phyloP scores from a whole-genome alignment of 2,329 filamentous ascomycete genomes.

The Pseudogymnoascus sp. region DNA sequence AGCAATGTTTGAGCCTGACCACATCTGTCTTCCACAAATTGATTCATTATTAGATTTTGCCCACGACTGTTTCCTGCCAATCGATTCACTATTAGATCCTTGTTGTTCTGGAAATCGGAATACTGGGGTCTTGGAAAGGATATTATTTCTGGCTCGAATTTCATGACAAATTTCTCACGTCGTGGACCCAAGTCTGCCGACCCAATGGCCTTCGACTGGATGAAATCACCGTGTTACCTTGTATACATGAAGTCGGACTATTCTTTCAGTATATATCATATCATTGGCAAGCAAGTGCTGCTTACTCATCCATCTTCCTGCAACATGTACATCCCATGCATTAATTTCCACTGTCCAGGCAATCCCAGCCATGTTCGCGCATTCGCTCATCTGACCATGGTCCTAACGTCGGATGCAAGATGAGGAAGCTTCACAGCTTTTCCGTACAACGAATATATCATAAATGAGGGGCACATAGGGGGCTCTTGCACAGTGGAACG shows the following conservation, averaged over 20 bases:
- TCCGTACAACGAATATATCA: conserved; percentile 2
- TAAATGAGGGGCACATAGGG: neutral
- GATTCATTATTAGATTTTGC: neutral
- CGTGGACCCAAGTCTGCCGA: neutral
- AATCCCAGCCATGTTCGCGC: neutral
- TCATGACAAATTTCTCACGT: conserved; percentile 4
- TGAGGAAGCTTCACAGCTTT: conserved; percentile 1
- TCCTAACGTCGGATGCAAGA: neutral
- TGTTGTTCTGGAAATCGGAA: neutral
- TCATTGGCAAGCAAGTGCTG: neutral
- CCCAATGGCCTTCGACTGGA: neutral
- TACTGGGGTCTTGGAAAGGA: neutral
- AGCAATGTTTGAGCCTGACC: neutral
- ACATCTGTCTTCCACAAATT: neutral
- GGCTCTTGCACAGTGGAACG: neutral
- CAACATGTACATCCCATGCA: neutral
- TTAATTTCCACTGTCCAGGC: neutral
- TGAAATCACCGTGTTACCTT: neutral
- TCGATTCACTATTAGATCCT: neutral
- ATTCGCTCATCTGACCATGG: neutral
- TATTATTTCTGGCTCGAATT: neutral
- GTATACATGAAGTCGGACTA: neutral
- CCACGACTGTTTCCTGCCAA: neutral
- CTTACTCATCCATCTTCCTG: neutral
- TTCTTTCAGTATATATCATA: neutral